phyloP scores from a whole-genome alignment of 2,329 filamentous ascomycete genomes.

The Podosphaera xanthii region DNA sequence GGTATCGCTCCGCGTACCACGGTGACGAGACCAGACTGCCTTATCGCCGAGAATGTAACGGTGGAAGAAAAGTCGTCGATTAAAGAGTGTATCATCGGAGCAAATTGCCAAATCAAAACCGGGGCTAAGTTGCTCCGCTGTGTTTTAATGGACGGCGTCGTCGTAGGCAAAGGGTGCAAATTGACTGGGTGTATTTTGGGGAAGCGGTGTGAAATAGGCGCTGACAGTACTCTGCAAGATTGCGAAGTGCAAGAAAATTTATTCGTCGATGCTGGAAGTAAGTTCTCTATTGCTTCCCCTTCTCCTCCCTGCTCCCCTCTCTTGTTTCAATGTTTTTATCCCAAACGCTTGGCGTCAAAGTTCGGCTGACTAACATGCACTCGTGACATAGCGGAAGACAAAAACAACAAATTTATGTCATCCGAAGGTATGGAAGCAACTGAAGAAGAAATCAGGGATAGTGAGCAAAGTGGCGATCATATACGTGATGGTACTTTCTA shows the following conservation, averaged over 20 bases:
- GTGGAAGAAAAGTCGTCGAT: constrained; percentile 79
- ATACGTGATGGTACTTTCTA: too few relatives aligned
- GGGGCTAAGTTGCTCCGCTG: constrained; percentile 77
- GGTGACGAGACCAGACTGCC: constrained; percentile 57
- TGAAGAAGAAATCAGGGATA: constrained; percentile 30
- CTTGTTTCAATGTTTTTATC: background rate
- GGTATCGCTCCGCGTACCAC: constrained; percentile 62
- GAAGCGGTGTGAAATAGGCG: constrained; percentile 59
- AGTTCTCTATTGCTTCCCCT: constrained; percentile 16
- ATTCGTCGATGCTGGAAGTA: constrained; percentile 57
- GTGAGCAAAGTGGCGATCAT: too few relatives aligned
- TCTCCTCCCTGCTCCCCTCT: background rate
- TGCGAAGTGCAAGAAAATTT: constrained; percentile 86
- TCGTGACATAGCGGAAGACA: constrained; percentile 33
- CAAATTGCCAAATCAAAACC: constrained; percentile 64
- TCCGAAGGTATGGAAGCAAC: constrained; percentile 42
- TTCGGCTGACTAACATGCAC: constrained; percentile 1
- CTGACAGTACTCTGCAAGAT: constrained; percentile 56
- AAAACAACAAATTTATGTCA: constrained; percentile 44
- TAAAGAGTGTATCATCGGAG: constrained; percentile 75
- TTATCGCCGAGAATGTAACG: constrained; percentile 73
- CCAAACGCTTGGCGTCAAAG: background rate
- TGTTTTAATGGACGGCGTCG: constrained; percentile 76
- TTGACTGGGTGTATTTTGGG: constrained; percentile 76
- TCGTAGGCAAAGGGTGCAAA: constrained; percentile 63